Evolutionary conservation across 2,329 filamentous ascomycete species (phyloP).

Genomic region (Fonsecaea monophora): DNA sequence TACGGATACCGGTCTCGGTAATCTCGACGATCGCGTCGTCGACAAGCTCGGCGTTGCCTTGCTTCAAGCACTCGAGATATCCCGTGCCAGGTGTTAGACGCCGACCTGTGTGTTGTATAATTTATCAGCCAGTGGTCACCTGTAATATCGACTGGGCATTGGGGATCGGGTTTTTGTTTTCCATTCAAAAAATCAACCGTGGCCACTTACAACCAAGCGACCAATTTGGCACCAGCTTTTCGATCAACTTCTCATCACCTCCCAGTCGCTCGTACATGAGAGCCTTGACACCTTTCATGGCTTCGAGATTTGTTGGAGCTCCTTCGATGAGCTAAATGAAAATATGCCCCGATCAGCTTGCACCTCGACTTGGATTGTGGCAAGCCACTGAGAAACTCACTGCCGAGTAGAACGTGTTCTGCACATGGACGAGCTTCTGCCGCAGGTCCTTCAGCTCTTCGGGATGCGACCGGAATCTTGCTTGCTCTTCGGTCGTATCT

Average conservation of each 20-base stretch:
- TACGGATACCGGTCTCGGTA: slow-evolving; percentile 30
- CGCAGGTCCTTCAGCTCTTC: slow-evolving; percentile 27
- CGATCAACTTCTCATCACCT: slow-evolving; percentile 44
- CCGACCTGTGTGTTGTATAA: slow-evolving; percentile 30
- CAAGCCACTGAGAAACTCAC: slow-evolving; percentile 5
- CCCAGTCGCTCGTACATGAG: slow-evolving; percentile 31
- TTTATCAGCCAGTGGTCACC: too few relatives aligned
- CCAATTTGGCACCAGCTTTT: slow-evolving; percentile 47
- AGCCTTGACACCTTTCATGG: slow-evolving; percentile 14
- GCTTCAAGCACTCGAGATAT: slow-evolving; percentile 42
- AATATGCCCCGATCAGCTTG: too few relatives aligned
- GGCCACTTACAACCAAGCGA: slow-evolving; percentile 26
- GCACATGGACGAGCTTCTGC: slow-evolving; percentile 18
- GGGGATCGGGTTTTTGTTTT: too few relatives aligned
- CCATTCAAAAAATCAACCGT: slow-evolving; percentile 32
- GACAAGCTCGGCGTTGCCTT: slow-evolving; percentile 34
- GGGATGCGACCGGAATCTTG: slow-evolving; percentile 30
- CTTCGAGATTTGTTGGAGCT: slow-evolving; percentile 17
- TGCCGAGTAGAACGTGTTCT: slow-evolving; percentile 23
- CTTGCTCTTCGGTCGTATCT: slow-evolving; percentile 31
- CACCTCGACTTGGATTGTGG: too few relatives aligned
- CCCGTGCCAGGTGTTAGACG: slow-evolving; percentile 54
- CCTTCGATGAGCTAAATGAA: slow-evolving; percentile 21
- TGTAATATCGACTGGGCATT: too few relatives aligned
- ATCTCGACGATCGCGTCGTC: slow-evolving; percentile 13